Percentiles rank a stretch among this genome's conserved stretches.
Evolutionary conservation across 805 yeast genomes (phyloP).

Genomic region (Cyberlindnera japonica): DNA sequence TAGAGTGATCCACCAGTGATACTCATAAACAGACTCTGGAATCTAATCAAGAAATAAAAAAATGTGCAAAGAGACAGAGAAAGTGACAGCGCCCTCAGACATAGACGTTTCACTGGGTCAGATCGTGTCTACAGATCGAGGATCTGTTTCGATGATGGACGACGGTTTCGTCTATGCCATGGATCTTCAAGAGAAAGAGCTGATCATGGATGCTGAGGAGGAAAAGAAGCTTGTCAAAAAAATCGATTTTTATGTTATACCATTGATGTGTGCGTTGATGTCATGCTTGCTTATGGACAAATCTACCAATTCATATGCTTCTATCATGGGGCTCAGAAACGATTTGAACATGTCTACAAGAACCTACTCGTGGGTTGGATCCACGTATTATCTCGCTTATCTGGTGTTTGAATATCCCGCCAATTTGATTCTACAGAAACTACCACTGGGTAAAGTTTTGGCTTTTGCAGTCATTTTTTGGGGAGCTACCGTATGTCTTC

Average conservation of each 20-base stretch:
- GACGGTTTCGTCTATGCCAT: neutral
- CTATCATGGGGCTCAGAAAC: conserved; percentile 46
- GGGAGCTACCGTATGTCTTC: conserved; percentile 53
- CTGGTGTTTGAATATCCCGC: conserved; percentile 52
- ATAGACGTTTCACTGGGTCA: neutral
- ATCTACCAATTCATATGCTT: conserved; percentile 33
- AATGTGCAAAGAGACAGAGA: neutral
- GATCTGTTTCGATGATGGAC: neutral
- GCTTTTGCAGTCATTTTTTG: conserved; percentile 48
- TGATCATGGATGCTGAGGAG: neutral
- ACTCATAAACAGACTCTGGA: no score
- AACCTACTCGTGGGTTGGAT: conserved; percentile 50
- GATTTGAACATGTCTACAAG: conserved; percentile 44
- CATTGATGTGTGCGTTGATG: conserved; percentile 8
- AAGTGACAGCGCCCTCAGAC: neutral
- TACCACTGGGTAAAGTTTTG: conserved; percentile 51
- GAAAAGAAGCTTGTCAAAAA: conserved; percentile 9
- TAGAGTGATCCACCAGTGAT: no score
- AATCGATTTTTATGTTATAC: conserved; percentile 10
- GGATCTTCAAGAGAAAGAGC: neutral
- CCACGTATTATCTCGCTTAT: conserved; percentile 62
- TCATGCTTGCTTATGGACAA: conserved; percentile 15
- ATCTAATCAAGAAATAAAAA: neutral
- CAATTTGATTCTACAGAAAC: conserved; percentile 43
- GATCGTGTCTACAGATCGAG: neutral